These are phyloP conservation scores for Tricholoma furcatifolium DNA, from an alignment of 768 basidiomycete species.

Conservation along the genomic window DNA sequence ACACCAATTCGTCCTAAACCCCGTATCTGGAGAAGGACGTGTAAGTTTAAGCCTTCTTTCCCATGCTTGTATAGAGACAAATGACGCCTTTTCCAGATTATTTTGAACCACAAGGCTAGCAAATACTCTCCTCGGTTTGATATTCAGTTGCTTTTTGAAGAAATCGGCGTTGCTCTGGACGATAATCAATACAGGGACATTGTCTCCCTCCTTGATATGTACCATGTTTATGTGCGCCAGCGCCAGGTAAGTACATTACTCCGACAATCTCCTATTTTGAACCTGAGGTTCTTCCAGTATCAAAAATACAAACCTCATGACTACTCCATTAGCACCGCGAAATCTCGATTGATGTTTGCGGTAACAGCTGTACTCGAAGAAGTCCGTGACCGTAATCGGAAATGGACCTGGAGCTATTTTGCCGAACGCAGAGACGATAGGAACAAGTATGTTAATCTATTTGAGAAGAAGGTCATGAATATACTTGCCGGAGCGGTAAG, in stretches of 20 bases:
- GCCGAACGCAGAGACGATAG: constrained; percentile 86
- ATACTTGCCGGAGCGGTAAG: constrained; percentile 55
- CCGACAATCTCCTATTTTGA: not conserved
- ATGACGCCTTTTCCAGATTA: constrained; percentile 58
- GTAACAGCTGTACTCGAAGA: constrained; percentile 75
- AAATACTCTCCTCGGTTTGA: constrained; percentile 82
- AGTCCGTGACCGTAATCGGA: constrained; percentile 76
- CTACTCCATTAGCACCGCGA: constrained; percentile 56
- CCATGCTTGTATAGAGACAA: too few relatives aligned
- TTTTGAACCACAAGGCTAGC: constrained; percentile 79
- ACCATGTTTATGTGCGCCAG: constrained; percentile 89
- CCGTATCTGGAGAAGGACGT: constrained; percentile 92
- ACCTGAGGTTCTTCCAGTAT: constrained; percentile 54
- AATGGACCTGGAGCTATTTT: constrained; percentile 94
- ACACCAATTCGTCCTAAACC: constrained; percentile 94
- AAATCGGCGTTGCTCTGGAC: constrained; percentile 90
- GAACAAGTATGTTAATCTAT: constrained; percentile 79
- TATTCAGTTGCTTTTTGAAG: constrained; percentile 83
- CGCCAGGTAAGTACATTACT: constrained; percentile 52
- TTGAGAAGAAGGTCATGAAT: constrained; percentile 69
- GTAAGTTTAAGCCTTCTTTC: constrained; percentile 53
- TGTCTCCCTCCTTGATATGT: constrained; percentile 93
- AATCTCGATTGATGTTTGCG: constrained; percentile 77
- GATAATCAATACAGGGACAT: constrained; percentile 92
- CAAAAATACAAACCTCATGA: constrained; percentile 75